Percentiles rank a stretch among this genome's conserved stretches.
Evolutionary conservation across 441 rosid genomes (phyloP).

Genomic region (Pelargonium fulgidum): DNA sequence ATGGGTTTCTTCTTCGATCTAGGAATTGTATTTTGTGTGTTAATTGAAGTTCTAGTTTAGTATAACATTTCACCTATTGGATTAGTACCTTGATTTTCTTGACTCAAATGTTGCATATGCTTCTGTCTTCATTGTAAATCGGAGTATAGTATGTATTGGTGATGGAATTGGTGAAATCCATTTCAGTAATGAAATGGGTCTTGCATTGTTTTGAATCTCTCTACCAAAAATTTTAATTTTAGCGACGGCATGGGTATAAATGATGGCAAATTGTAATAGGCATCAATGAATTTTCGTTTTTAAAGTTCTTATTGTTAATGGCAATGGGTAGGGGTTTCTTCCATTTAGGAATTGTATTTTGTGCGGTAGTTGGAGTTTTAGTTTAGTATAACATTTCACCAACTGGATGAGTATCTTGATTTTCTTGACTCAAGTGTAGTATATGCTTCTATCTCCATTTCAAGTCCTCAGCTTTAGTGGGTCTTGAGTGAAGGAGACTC

Average conservation of each 20-base stretch:
- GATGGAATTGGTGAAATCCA: slow-evolving; percentile 15
- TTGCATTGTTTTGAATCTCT: slow-evolving; percentile 14
- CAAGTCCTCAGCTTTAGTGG: slow-evolving; percentile 3
- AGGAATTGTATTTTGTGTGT: not conserved
- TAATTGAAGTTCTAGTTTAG: not conserved
- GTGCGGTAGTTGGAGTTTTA: not conserved
- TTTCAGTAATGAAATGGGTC: slow-evolving; percentile 8
- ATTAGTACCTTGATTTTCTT: too few species aligned
- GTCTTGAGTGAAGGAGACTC: not conserved
- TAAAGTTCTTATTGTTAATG: not conserved
- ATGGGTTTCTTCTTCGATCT: not conserved
- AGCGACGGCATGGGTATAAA: slow-evolving; percentile 5
- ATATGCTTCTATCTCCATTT: not conserved
- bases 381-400: too few species aligned
- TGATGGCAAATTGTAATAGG: not conserved
- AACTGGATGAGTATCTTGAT: not conserved
- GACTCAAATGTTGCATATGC: too few species aligned
- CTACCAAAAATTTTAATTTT: not conserved
- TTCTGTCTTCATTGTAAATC: not conserved
- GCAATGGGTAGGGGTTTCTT: not conserved
- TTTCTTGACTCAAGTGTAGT: not conserved
- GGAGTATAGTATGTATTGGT: not conserved
- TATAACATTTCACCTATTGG: too few species aligned
- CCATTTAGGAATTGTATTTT: not conserved
- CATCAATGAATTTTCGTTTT: not conserved